Evolutionary conservation across 176 grass and related monocot genomes (phyloP).

Genomic region (Cocos nucifera): DNA sequence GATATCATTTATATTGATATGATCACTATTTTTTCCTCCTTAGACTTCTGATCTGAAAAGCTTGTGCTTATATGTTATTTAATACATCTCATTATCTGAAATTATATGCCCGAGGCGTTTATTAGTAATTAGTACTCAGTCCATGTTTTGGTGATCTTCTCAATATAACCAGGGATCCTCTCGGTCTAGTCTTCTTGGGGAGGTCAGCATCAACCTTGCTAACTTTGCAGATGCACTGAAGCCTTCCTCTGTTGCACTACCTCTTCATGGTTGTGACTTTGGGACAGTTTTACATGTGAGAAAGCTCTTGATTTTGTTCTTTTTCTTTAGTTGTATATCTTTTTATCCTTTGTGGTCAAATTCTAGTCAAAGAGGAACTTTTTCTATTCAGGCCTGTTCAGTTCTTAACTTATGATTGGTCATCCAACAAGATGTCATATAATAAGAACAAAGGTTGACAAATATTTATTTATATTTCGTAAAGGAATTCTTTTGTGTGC

Average conservation of each 20-base stretch:
- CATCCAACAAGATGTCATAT: too few relatives aligned
- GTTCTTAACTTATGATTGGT: too few relatives aligned
- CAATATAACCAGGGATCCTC: slow-evolving; percentile 69
- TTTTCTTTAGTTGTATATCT: neutral
- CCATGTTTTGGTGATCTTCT: slow-evolving; percentile 12
- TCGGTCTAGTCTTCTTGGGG: slow-evolving; percentile 83
- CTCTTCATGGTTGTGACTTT: slow-evolving; percentile 79
- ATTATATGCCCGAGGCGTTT: too few relatives aligned
- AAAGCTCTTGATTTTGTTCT: slow-evolving; percentile 11
- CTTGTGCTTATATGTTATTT: too few relatives aligned
- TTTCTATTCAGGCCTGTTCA: too few relatives aligned
- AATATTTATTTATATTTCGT: neutral
- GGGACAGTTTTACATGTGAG: slow-evolving; percentile 88
- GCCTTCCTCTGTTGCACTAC: slow-evolving; percentile 65
- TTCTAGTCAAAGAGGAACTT: too few relatives aligned
- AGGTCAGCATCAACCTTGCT: slow-evolving; percentile 90
- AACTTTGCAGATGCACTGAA: slow-evolving; percentile 95
- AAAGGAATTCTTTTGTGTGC: neutral
- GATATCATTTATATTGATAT: too few relatives aligned
- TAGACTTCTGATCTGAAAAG: too few relatives aligned
- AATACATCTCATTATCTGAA: too few relatives aligned
- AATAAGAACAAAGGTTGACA: too few relatives aligned
- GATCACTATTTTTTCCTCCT: too few relatives aligned
- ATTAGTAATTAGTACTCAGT: neutral
- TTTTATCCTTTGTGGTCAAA: too few relatives aligned